Conservation (phyloP, 768 basidiomycete genomes). For the Mycena pura region DNA sequence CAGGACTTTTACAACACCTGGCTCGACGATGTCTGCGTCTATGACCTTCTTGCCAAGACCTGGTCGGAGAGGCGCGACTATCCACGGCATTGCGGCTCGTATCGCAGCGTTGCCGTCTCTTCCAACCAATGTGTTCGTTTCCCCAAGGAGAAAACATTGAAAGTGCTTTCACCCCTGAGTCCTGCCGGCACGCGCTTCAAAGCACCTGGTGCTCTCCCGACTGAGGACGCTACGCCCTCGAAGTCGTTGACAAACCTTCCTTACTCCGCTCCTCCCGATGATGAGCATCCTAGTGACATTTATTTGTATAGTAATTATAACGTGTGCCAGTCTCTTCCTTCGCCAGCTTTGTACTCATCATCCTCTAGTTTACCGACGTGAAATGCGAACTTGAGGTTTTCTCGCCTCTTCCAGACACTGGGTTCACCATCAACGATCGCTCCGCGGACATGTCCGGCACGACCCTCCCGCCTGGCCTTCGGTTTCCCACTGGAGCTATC, state of each 20-base stretch:
- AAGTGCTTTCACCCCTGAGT: constrained; percentile 52
- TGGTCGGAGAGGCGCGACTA: constrained; percentile 87
- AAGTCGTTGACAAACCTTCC: constrained; percentile 74
- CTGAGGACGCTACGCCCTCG: constrained; percentile 59
- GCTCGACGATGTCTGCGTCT: constrained; percentile 92
- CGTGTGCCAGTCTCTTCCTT: constrained; percentile 50
- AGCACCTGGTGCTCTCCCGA: constrained; percentile 47
- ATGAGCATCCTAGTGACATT: constrained; percentile 84
- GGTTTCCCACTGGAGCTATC: constrained; percentile 95
- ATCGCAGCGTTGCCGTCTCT: constrained; percentile 90
- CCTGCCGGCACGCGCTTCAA: constrained; percentile 67
- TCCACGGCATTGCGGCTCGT: constrained; percentile 94
- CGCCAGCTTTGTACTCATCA: constrained; percentile 1
- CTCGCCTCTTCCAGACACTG: constrained; percentile 75
- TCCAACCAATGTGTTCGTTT: constrained; percentile 71
- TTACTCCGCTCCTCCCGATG: constrained; percentile 74
- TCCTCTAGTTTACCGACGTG: constrained; percentile 85
- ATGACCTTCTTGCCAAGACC: constrained; percentile 71
- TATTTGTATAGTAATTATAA: constrained; percentile 97
- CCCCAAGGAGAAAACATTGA: constrained; percentile 64
- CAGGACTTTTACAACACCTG: constrained; percentile 94
- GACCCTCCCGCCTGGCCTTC: constrained; percentile 90
- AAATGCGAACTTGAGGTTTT: constrained; percentile 95
- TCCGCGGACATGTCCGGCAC: constrained; percentile 82
- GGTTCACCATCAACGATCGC: constrained; percentile 81